Base-by-base conservation (phyloP, 2,329 filamentous ascomycete species). In the Hypoxylon sp. region DNA sequence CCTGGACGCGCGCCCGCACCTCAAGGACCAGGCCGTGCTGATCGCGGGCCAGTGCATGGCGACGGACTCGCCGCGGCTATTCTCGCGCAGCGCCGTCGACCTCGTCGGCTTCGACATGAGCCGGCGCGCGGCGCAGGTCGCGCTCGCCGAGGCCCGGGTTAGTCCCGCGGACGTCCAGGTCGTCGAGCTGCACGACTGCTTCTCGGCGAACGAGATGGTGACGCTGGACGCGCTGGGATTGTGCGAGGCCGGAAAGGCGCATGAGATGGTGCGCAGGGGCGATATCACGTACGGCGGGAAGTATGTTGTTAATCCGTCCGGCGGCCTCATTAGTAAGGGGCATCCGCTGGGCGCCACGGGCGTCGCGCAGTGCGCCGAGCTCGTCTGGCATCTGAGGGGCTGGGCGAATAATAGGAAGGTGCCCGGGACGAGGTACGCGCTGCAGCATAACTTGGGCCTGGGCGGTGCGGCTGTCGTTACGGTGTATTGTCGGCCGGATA, bases 101-200 rank as follows among this genome's bases (percentile, higher is more conserved):
- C 87, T 98, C 5, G 89, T 98, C 83, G 96, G 95, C 35, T 95
- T 91, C 79, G 90, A 91, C 70, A 98, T 98, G 95, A 90, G 89
- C 14, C 86, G 89, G 77, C 83, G 85, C 63, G 95, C 95, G 0
- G 90, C 89, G 6, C 81, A 85, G 67, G 83, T 84, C 0, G 95
- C 95, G n/a, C 84, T 92, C 69, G 84, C 82, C 33, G 92, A 98
- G 81, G 94, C 94, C 0, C 87, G 88, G 22, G 83, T 92, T 67
- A 86, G 89, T 2, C 83, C 92, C 0, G 81, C 83, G 35, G 92
- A 97, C 72, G 87, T 95, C 70, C 90, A 91, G 76, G 92, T 98
- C 14, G 94, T 93, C 77, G 95, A 98, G 83, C 85, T 98, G 67
- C 96, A 98, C 82, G 96, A 98, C 83, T 98, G 96, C 84, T 98